Conservation (phyloP, 83 land plant species). For the Picea abies region DNA sequence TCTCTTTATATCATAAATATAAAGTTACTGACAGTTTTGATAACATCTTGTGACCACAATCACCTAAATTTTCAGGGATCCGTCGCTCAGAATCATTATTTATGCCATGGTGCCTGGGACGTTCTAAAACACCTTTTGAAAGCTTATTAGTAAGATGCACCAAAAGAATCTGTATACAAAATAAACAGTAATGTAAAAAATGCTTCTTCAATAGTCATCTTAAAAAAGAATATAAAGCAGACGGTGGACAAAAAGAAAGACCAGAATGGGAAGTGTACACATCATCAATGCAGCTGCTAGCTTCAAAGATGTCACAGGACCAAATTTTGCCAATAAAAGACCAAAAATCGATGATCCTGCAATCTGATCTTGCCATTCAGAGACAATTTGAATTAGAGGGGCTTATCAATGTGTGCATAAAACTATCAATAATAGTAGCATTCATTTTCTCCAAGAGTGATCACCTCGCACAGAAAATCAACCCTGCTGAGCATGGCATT, state of each 20-base stretch:
- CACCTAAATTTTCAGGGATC: constrained; percentile 10
- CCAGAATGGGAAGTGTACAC: constrained; percentile 84
- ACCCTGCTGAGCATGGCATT: constrained; percentile 90
- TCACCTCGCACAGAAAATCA: constrained; percentile 97
- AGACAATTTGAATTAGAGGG: constrained; percentile 15
- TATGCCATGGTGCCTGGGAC: constrained; percentile 37
- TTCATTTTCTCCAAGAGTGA: neutral
- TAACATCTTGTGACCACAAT: neutral
- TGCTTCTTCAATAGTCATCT: neutral
- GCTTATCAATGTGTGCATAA: neutral
- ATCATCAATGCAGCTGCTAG: constrained; percentile 80
- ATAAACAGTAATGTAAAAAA: constrained; percentile 2
- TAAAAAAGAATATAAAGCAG: neutral
- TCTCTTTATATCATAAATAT: neutral
- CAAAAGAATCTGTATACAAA: constrained; percentile 54
- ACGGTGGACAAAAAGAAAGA: constrained; percentile 14
- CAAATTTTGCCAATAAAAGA: constrained; percentile 79
- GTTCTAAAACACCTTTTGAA: constrained; percentile 89
- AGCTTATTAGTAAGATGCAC: constrained; percentile 76
- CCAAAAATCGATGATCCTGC: constrained; percentile 94
- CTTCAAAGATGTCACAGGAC: constrained; percentile 73
- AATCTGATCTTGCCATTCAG: constrained; percentile 53
- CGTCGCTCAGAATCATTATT: neutral
- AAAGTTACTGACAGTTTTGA: neutral
- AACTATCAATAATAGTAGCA: neutral